phyloP scores from a whole-genome alignment of 306 rosid species.

The Cicer cuneatum region DNA sequence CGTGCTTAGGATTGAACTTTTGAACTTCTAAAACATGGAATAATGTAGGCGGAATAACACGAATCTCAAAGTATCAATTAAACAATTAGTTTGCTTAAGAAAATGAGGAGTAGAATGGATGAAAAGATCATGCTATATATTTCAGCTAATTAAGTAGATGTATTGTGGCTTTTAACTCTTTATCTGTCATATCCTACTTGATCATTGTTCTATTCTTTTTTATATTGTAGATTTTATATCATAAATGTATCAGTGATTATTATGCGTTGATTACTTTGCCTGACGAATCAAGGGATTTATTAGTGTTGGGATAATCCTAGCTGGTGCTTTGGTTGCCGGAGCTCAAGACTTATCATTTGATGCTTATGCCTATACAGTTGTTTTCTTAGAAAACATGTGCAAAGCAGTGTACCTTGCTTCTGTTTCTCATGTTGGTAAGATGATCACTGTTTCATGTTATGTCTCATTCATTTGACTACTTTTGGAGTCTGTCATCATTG shows the following conservation, averaged over 20 bases:
- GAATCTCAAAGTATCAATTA: too few species aligned
- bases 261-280: slow-evolving; percentile 36
- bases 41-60: background rate
- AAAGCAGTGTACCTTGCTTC: slow-evolving; percentile 71
- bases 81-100: background rate
- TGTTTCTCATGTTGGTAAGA: slow-evolving; percentile 66
- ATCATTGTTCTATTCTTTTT: too few species aligned
- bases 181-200: too few species aligned
- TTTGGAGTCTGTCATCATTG: background rate
- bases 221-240: too few species aligned
- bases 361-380: slow-evolving; percentile 57
- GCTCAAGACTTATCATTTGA: slow-evolving; percentile 74
- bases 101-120: background rate
- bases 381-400: slow-evolving; percentile 70
- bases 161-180: too few species aligned
- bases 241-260: background rate
- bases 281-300: slow-evolving; percentile 52
- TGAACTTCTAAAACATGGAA: background rate
- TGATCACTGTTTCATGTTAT: slow-evolving; percentile 23
- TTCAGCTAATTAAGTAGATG: too few species aligned
- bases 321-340: slow-evolving; percentile 71
- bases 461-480: slow-evolving; percentile 24
- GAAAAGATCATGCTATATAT: too few species aligned
- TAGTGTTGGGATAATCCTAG: slow-evolving; percentile 71
- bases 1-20: background rate